phyloP scores from a whole-genome alignment of 352 stramenopile species.

The Globisporangium spinosum region DNA sequence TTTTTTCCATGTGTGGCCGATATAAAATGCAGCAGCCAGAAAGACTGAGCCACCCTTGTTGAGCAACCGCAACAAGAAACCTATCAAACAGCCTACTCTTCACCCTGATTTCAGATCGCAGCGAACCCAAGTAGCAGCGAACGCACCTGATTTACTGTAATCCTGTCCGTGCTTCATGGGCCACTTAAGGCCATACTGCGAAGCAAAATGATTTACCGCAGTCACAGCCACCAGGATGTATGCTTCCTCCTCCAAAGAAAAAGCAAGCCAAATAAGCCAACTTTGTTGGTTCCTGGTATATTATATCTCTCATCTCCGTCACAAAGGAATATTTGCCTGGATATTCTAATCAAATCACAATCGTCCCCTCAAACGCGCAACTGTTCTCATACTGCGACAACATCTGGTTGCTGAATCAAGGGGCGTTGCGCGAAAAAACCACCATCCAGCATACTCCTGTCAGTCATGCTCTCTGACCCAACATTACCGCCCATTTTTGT shows the following conservation, averaged over 20 bases:
- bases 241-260: neutral
- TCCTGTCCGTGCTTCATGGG: neutral
- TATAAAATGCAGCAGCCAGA: neutral
- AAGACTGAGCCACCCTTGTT: neutral
- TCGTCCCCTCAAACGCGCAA: neutral
- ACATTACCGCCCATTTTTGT: constrained; percentile 2
- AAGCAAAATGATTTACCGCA: neutral
- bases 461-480: neutral
- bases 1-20: neutral
- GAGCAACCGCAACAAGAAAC: neutral
- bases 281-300: neutral
- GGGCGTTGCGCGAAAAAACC: neutral
- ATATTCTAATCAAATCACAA: neutral
- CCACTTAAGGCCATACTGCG: neutral
- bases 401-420: neutral
- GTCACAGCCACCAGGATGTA: neutral
- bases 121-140: neutral
- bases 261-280: neutral
- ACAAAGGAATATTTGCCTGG: neutral
- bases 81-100: neutral
- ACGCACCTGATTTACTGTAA: neutral
- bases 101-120: neutral
- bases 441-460: neutral
- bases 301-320: neutral
- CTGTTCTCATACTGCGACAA: neutral